These are phyloP conservation scores for Ceratocystis ficicola DNA, from an alignment of 2,329 filamentous ascomycete genomes.

Conservation along the genomic window DNA sequence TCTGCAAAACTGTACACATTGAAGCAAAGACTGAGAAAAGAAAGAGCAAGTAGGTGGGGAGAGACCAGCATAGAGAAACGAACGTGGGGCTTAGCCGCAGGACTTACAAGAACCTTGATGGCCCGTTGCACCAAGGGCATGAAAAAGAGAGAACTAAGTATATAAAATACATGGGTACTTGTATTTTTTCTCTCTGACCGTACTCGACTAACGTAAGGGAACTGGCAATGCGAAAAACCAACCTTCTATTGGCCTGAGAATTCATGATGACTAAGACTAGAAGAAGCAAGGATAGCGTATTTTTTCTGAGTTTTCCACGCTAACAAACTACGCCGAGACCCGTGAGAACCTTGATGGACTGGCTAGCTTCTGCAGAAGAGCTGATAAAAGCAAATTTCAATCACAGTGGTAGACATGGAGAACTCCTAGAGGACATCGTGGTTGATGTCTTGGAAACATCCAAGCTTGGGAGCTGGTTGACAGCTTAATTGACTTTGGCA, in stretches of 20 bases:
- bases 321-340: background rate
- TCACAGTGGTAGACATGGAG: background rate
- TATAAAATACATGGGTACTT: background rate
- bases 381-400: background rate
- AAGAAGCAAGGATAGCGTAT: background rate
- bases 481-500: background rate
- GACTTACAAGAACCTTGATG: constrained; percentile 20
- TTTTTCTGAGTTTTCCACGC: background rate
- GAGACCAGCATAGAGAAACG: constrained; percentile 3
- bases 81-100: background rate
- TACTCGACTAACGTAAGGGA: background rate
- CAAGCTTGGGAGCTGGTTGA: background rate
- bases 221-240: background rate
- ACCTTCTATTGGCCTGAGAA: background rate
- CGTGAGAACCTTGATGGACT: constrained; percentile 1
- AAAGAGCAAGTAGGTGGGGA: background rate
- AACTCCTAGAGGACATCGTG: background rate
- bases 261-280: background rate
- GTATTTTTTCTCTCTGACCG: background rate
- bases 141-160: background rate
- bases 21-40: background rate
- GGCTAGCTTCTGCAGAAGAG: background rate
- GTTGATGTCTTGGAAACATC: background rate
- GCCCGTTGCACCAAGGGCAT: background rate
- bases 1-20: background rate